Percentiles rank a stretch among this genome's conserved stretches.
Evolutionary conservation across 257 asterid genomes (phyloP).

Genomic region (Solanum piurae): DNA sequence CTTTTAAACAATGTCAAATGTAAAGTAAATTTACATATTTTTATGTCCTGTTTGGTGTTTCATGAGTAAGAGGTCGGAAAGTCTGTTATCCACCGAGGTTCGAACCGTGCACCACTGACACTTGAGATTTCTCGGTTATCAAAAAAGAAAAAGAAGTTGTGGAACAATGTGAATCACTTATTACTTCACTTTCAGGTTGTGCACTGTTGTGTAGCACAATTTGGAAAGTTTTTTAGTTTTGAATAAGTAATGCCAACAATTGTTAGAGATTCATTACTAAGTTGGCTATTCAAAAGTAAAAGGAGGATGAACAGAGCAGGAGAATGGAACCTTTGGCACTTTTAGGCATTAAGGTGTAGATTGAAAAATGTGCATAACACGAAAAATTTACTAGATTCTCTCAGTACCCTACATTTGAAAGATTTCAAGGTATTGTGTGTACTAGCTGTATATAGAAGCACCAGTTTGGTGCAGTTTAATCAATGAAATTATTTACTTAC

Average conservation of each 20-base stretch:
- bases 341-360: background rate
- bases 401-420: background rate
- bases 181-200: background rate
- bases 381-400: background rate
- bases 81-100: background rate
- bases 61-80: background rate
- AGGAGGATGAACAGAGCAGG: background rate
- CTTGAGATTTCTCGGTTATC: background rate
- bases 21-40: background rate
- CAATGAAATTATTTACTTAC: background rate
- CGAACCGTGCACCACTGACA: background rate
- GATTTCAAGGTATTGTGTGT: background rate
- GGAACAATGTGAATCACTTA: background rate
- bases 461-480: background rate
- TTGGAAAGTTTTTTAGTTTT: background rate
- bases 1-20: background rate
- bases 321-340: background rate
- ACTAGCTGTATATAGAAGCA: background rate
- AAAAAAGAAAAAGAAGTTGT: background rate
- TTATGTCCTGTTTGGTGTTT: background rate
- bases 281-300: background rate
- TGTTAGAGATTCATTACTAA: background rate
- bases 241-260: background rate
- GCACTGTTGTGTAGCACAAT: background rate
- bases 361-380: background rate